These are phyloP conservation scores for Blastobotrys parvus DNA, from an alignment of 805 yeast genomes.

Conservation along the genomic window DNA sequence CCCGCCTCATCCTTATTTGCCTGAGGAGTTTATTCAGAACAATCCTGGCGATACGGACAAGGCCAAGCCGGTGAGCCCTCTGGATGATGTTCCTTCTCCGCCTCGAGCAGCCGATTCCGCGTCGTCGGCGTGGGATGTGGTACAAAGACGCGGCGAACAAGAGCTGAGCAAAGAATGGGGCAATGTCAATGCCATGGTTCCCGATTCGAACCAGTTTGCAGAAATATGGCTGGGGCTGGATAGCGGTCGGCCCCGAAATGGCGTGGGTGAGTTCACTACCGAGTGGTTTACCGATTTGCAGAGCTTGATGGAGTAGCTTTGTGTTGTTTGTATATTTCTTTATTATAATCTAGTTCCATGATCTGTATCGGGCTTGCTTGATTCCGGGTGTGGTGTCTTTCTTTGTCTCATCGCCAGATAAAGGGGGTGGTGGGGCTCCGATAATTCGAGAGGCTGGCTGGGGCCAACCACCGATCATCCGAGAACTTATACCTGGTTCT, in stretches of 20 bases:
- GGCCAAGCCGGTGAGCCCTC: background rate
- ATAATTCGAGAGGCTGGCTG: no score
- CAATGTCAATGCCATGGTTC: background rate
- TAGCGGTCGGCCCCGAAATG: background rate
- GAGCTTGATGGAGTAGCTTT: background rate
- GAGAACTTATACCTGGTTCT: no score
- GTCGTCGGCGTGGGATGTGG: background rate
- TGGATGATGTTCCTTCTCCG: background rate
- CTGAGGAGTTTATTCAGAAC: background rate
- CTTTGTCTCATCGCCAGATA: no score
- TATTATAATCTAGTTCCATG: background rate
- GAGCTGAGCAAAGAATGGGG: background rate
- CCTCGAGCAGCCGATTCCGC: background rate
- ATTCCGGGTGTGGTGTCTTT: no score
- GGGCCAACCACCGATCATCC: no score
- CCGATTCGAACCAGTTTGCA: background rate
- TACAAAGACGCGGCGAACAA: background rate
- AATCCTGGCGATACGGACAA: background rate
- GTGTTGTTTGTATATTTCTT: background rate
- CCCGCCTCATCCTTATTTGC: constrained; percentile 1
- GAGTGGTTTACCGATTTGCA: constrained; percentile 2
- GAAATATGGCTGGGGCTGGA: background rate
- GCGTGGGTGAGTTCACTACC: background rate
- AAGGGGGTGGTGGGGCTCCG: no score
- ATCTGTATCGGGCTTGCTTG: no score